Evolutionary conservation across 371 early-diverging fungal genomes (phyloP).

Genomic region (Modicella reniformis): DNA sequence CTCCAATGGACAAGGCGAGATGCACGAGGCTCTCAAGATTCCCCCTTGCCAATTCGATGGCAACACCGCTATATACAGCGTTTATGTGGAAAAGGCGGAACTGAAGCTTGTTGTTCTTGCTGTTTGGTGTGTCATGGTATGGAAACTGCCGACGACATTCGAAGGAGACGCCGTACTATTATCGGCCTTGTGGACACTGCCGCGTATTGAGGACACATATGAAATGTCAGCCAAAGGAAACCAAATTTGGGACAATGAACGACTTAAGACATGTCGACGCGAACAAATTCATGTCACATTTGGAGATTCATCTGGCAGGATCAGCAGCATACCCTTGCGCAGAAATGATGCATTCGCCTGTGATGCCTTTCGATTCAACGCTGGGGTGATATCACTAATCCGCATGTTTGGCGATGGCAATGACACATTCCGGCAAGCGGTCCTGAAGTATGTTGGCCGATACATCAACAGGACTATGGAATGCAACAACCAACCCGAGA

Average conservation of each 20-base stretch:
- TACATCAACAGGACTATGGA: slow-evolving; percentile 4
- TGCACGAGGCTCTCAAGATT: neutral
- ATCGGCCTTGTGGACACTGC: neutral
- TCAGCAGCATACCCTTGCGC: neutral
- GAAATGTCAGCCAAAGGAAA: neutral
- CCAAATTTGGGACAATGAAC: neutral
- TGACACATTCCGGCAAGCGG: neutral
- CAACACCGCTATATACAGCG: too few species aligned
- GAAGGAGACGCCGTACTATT: neutral
- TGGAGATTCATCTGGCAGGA: neutral
- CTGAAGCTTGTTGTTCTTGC: neutral
- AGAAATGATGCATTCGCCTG: neutral
- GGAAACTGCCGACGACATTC: neutral
- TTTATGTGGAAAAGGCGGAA: neutral
- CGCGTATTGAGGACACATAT: neutral
- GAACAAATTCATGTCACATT: neutral
- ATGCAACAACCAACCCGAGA: neutral
- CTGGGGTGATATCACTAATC: neutral
- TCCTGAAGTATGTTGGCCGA: neutral
- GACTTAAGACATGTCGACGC: neutral
- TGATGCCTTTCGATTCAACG: neutral
- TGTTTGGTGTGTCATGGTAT: neutral
- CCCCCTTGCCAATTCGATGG: neutral
- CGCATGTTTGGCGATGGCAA: neutral
- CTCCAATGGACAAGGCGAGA: neutral